Percentiles rank a stretch among this genome's conserved stretches.
These are phyloP conservation scores for Penicillium bovifimosum DNA, from an alignment of 495 filamentous ascomycete species.

Conservation along the genomic window DNA sequence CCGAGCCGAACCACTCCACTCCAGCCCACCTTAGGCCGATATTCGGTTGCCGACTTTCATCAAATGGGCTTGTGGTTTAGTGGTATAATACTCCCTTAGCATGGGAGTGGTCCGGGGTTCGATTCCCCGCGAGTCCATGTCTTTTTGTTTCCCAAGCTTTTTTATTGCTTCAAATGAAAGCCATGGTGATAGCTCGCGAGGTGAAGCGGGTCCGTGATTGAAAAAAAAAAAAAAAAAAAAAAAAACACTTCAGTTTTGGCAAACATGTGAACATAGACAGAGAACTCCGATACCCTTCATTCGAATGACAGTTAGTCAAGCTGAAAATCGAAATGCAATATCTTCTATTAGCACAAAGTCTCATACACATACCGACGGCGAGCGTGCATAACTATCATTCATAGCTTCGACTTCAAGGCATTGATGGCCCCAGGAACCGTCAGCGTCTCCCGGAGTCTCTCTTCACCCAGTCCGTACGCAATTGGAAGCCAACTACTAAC, in stretches of 20 bases:
- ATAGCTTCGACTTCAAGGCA: conserved; percentile 17
- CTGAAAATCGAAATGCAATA: background rate
- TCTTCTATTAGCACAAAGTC: background rate
- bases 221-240: too few relatives aligned
- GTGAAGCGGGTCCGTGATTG: background rate
- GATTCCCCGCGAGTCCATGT: conserved; percentile 37
- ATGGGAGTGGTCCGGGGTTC: conserved; percentile 47
- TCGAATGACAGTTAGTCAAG: background rate
- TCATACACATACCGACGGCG: background rate
- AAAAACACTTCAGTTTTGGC: background rate
- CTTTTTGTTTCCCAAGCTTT: background rate
- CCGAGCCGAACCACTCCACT: conserved; percentile 5
- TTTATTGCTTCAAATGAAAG: background rate
- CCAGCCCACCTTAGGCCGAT: conserved; percentile 7
- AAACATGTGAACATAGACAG: background rate
- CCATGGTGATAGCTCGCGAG: background rate
- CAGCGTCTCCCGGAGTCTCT: conserved; percentile 15
- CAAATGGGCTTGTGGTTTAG: conserved; percentile 26
- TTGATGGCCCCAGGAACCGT: conserved; percentile 12
- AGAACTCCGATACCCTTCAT: background rate
- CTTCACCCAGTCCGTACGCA: conserved; percentile 21
- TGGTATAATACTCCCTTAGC: conserved; percentile 32
- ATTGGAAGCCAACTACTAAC: conserved; percentile 17
- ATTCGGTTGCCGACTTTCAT: background rate
- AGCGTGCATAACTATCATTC: background rate